These are phyloP conservation scores for Prunella vulgaris DNA, from an alignment of 257 asterid genomes.

Conservation along the genomic window DNA sequence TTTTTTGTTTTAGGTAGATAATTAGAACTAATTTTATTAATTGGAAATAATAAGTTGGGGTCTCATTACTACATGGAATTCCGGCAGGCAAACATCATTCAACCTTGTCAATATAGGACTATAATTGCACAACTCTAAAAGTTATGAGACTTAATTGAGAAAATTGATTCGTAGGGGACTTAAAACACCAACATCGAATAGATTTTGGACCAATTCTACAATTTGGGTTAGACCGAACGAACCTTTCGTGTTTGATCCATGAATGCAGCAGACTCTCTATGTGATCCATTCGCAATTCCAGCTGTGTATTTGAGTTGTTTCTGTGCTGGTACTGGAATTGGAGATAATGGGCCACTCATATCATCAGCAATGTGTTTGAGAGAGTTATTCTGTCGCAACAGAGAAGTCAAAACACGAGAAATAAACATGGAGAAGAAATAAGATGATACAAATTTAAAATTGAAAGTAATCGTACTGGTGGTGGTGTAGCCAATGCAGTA, in stretches of 20 bases:
- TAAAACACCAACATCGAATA: too few relatives aligned
- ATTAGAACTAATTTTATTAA: too few relatives aligned
- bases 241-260: slow-evolving; percentile 86
- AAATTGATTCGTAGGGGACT: too few relatives aligned
- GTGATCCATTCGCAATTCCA: slow-evolving; percentile 82
- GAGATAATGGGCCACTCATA: slow-evolving; percentile 68
- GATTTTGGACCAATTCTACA: too few relatives aligned
- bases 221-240: not conserved
- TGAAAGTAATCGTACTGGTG: slow-evolving; percentile 49
- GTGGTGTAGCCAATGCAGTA: slow-evolving; percentile 63
- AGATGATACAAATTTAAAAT: not conserved
- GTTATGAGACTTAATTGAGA: too few relatives aligned
- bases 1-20: too few relatives aligned
- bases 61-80: too few relatives aligned
- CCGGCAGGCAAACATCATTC: too few relatives aligned
- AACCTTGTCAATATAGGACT: too few relatives aligned
- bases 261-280: slow-evolving; percentile 70
- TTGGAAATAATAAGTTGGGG: too few relatives aligned
- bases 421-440: not conserved
- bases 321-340: slow-evolving; percentile 91
- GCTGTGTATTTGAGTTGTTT: slow-evolving; percentile 95
- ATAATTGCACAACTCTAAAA: too few relatives aligned
- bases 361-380: slow-evolving; percentile 69
- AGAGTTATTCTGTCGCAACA: slow-evolving; percentile 37
- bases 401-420: not conserved